phyloP scores from a whole-genome alignment of 2,329 filamentous ascomycete species.

The Colletotrichum sp. region DNA sequence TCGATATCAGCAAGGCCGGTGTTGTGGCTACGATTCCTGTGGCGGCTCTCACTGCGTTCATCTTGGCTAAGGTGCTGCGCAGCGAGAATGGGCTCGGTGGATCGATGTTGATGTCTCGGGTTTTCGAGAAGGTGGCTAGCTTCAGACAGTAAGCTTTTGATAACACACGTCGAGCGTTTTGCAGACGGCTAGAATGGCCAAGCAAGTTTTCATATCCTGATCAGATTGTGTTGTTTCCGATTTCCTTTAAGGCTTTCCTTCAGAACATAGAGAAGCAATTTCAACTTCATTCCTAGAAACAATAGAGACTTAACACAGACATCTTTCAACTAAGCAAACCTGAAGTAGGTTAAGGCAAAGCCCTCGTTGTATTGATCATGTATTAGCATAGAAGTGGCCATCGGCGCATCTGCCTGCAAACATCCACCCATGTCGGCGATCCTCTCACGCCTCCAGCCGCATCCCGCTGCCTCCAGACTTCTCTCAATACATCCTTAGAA shows the following conservation, averaged over 20 bases:
- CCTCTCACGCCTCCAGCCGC: background rate
- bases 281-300: background rate
- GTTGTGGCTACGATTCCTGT: background rate
- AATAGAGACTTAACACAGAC: background rate
- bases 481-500: background rate
- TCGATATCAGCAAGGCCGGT: background rate
- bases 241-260: background rate
- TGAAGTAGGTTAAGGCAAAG: background rate
- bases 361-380: background rate
- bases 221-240: fast-evolving
- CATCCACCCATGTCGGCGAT: background rate
- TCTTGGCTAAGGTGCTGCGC: background rate
- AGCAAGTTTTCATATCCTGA: background rate
- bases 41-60: background rate
- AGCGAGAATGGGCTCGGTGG: background rate
- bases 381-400: background rate
- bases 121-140: background rate
- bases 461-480: background rate
- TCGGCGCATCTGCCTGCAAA: background rate
- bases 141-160: background rate
- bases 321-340: background rate
- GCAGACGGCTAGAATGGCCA: background rate
- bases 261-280: background rate
- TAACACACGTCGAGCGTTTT: background rate
- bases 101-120: background rate